Percentiles rank a stretch among this genome's conserved stretches.
Evolutionary conservation across 257 asterid genomes (phyloP).

Genomic region (Phtheirospermum japonicum): DNA sequence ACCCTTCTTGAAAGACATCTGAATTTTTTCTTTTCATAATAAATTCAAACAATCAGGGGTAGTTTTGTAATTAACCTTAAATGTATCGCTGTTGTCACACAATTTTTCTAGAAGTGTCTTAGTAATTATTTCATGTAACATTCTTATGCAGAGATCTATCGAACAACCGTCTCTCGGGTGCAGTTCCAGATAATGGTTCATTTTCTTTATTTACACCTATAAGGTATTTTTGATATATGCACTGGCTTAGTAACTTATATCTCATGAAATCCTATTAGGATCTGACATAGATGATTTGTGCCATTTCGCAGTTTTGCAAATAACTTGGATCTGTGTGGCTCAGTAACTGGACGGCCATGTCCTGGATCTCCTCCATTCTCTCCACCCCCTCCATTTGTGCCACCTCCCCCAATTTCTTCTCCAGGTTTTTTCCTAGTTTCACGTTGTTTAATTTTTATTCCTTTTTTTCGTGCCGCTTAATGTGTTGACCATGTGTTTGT

Average conservation of each 20-base stretch:
- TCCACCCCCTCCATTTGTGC: constrained; percentile 97
- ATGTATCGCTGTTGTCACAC: no score
- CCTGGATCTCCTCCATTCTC: constrained; percentile 99
- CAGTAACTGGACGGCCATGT: constrained; percentile 95
- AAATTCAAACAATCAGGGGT: no score
- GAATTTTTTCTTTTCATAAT: no score
- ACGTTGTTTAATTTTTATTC: not conserved
- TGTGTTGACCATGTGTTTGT: no score
- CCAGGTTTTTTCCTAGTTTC: constrained; percentile 60
- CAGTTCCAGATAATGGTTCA: constrained; percentile 94
- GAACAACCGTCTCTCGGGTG: constrained; percentile 81
- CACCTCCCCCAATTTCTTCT: constrained; percentile 75
- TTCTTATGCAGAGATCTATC: constrained; percentile 78
- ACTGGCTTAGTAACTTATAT: no score
- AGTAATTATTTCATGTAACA: constrained; percentile 19
- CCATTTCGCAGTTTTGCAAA: constrained; percentile 85
- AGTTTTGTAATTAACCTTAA: no score
- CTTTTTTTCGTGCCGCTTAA: no score
- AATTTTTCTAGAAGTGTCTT: not conserved
- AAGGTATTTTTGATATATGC: constrained; percentile 60
- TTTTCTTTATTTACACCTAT: constrained; percentile 94
- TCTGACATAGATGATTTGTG: constrained; percentile 22
- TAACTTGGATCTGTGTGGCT: constrained; percentile 89
- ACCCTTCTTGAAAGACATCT: no score
- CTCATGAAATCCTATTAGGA: constrained; percentile 22